Percentiles rank a stretch among this genome's conserved stretches.
These are phyloP conservation scores for Obba rivulosa DNA, from an alignment of 768 basidiomycete species.

Conservation along the genomic window DNA sequence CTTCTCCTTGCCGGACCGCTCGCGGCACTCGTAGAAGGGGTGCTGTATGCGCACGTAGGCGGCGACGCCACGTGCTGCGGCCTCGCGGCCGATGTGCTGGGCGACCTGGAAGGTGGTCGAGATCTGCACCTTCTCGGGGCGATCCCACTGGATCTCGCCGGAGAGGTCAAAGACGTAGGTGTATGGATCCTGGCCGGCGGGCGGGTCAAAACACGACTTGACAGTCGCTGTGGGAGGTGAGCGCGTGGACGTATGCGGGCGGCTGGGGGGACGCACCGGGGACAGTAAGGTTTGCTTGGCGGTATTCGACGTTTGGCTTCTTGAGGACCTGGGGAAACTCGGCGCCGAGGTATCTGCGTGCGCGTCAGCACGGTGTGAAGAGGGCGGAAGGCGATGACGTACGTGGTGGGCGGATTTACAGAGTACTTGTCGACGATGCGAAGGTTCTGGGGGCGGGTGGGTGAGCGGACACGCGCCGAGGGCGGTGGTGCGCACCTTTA, in stretches of 20 bases:
- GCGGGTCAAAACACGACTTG: slow-evolving; percentile 63
- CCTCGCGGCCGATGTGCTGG: slow-evolving; percentile 66
- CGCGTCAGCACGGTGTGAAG: slow-evolving; percentile 11
- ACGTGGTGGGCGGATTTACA: slow-evolving; percentile 72
- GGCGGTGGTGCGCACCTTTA: slow-evolving; percentile 50
- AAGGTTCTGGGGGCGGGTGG: slow-evolving; percentile 41
- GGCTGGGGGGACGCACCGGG: slow-evolving; percentile 40
- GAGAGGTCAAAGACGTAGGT: slow-evolving; percentile 83
- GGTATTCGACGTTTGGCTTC: slow-evolving; percentile 70
- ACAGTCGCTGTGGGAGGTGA: slow-evolving; percentile 50
- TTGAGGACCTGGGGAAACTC: slow-evolving; percentile 68
- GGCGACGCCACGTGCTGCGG: slow-evolving; percentile 72
- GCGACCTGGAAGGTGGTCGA: slow-evolving; percentile 68
- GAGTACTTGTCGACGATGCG: slow-evolving; percentile 74
- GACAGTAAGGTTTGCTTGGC: slow-evolving; percentile 76
- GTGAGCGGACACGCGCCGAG: slow-evolving; percentile 7
- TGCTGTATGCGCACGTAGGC: slow-evolving; percentile 75
- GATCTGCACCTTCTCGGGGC: slow-evolving; percentile 76
- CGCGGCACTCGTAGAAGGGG: slow-evolving; percentile 65
- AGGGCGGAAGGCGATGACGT: slow-evolving; percentile 26
- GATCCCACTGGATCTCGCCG: slow-evolving; percentile 72
- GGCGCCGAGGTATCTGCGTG: slow-evolving; percentile 65
- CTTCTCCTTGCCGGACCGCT: slow-evolving; percentile 40
- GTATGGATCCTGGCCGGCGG: slow-evolving; percentile 63
- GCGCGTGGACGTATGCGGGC: background rate